Percentiles rank a stretch among this genome's conserved stretches.
Conservation (phyloP, 2,329 filamentous ascomycete species). For the Penicillium sp. region DNA sequence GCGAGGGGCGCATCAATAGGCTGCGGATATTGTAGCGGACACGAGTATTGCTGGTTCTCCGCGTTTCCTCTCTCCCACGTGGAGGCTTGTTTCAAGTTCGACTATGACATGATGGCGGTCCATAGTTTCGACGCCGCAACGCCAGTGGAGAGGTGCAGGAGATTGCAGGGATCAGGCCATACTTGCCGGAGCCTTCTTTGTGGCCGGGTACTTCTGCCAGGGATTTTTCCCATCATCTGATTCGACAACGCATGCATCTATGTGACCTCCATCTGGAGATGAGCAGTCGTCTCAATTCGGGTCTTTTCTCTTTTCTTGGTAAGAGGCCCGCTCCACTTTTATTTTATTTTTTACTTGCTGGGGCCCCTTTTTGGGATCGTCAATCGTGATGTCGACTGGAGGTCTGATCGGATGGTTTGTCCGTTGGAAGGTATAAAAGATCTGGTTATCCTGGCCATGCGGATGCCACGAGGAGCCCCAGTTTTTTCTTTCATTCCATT, state of each 20-base stretch:
- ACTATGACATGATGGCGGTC: not conserved
- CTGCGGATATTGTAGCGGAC: not conserved
- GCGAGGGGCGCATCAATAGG: not conserved
- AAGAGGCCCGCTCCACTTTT: constrained; percentile 4
- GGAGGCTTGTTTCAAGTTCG: constrained; percentile 15
- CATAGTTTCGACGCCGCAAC: not conserved
- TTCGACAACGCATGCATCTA: constrained; percentile 6
- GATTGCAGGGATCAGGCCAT: constrained; percentile 22
- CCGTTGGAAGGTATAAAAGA: constrained; percentile 16
- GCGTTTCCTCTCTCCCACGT: constrained; percentile 2
- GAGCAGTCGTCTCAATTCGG: constrained; percentile 7
- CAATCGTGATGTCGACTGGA: not conserved
- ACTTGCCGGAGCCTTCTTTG: constrained; percentile 9
- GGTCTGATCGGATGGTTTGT: constrained; percentile 1
- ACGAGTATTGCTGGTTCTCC: not conserved
- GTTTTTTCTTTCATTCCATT: constrained; percentile 2
- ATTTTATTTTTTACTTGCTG: not conserved
- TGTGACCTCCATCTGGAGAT: constrained; percentile 1
- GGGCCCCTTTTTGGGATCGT: not conserved
- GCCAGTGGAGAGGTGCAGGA: constrained; percentile 5
- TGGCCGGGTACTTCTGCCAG: not conserved
- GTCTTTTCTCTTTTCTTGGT: constrained; percentile 6
- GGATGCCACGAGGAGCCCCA: constrained; percentile 17
- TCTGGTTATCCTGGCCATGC: constrained; percentile 8
- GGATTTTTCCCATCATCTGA: constrained; percentile 13